phyloP scores from a whole-genome alignment of 2,329 filamentous ascomycete genomes.

The Cladosporium oxysporum region DNA sequence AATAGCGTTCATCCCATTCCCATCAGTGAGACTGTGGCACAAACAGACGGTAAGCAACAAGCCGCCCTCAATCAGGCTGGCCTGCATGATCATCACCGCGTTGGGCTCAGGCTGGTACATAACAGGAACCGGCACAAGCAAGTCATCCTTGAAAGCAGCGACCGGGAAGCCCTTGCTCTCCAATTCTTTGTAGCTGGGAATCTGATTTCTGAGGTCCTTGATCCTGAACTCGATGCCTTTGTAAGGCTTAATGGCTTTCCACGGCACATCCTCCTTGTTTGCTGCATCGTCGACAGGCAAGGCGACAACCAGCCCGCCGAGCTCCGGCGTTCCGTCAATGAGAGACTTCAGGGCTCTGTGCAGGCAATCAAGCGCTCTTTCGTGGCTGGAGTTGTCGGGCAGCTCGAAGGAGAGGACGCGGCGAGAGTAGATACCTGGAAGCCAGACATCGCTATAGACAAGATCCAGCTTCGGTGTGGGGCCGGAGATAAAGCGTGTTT shows the following conservation, averaged over 20 bases:
- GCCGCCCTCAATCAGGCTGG: constrained; percentile 26
- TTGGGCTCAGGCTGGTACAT: constrained; percentile 26
- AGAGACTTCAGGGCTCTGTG: constrained; percentile 25
- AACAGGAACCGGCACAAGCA: constrained; percentile 25
- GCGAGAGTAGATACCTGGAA: constrained; percentile 26
- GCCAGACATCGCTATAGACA: constrained; percentile 28
- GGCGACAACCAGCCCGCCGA: constrained; percentile 22
- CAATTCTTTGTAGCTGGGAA: constrained; percentile 23
- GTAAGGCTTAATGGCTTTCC: constrained; percentile 22
- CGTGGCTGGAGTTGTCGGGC: constrained; percentile 22
- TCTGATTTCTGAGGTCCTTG: constrained; percentile 24
- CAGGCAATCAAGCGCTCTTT: constrained; percentile 22
- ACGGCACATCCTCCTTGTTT: constrained; percentile 20
- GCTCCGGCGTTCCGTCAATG: constrained; percentile 28
- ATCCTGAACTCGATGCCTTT: constrained; percentile 24
- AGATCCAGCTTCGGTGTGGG: background rate
- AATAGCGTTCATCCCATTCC: constrained; percentile 29
- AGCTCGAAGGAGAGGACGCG: constrained; percentile 26
- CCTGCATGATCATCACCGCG: constrained; percentile 23
- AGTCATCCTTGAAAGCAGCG: constrained; percentile 24
- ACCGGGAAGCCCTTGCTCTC: constrained; percentile 24
- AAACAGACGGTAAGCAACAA: constrained; percentile 27
- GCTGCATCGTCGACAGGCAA: constrained; percentile 22
- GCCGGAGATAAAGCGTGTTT: background rate
- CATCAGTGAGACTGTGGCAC: constrained; percentile 27